Percentiles rank a stretch among this genome's conserved stretches.
Evolutionary conservation across 2,329 filamentous ascomycete genomes (phyloP).

Genomic region (Neonectria sp.): DNA sequence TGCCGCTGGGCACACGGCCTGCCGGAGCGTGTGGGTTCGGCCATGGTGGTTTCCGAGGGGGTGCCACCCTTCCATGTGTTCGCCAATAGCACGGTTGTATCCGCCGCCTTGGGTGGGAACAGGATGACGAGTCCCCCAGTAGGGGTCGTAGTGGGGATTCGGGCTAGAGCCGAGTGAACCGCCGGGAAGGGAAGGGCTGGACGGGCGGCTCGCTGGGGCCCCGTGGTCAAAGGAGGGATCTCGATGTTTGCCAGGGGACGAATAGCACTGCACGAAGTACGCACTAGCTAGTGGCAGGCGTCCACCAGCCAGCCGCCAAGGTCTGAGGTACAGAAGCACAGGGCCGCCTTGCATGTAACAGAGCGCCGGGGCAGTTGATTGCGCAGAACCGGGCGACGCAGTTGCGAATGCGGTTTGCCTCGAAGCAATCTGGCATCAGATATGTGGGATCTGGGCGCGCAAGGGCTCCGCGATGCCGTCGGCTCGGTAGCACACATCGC

Average conservation of each 20-base stretch:
- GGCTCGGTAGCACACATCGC: constrained; percentile 10
- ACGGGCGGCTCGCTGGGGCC: constrained; percentile 42
- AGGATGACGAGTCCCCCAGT: constrained; percentile 52
- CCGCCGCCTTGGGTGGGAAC: constrained; percentile 48
- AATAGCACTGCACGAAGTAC: constrained; percentile 22
- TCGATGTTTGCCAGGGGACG: constrained; percentile 46
- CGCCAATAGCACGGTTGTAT: constrained; percentile 55
- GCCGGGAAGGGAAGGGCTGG: constrained; percentile 50
- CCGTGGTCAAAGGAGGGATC: constrained; percentile 42
- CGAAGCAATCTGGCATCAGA: constrained; percentile 32
- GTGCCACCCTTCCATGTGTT: constrained; percentile 49
- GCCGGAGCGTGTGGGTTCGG: constrained; percentile 43
- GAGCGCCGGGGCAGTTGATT: constrained; percentile 38
- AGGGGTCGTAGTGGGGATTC: constrained; percentile 53
- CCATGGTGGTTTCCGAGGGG: constrained; percentile 44
- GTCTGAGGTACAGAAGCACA: constrained; percentile 2
- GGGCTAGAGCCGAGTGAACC: constrained; percentile 58
- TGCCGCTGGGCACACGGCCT: constrained; percentile 45
- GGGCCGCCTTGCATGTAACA: constrained; percentile 44
- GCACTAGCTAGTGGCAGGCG: constrained; percentile 25
- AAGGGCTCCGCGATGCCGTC: constrained; percentile 9
- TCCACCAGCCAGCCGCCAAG: constrained; percentile 15
- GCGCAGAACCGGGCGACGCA: constrained; percentile 28
- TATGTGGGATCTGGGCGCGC: constrained; percentile 29
- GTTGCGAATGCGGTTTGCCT: constrained; percentile 29